Evolutionary conservation across 2,329 filamentous ascomycete species (phyloP).

Genomic region (Esteya vermicola): DNA sequence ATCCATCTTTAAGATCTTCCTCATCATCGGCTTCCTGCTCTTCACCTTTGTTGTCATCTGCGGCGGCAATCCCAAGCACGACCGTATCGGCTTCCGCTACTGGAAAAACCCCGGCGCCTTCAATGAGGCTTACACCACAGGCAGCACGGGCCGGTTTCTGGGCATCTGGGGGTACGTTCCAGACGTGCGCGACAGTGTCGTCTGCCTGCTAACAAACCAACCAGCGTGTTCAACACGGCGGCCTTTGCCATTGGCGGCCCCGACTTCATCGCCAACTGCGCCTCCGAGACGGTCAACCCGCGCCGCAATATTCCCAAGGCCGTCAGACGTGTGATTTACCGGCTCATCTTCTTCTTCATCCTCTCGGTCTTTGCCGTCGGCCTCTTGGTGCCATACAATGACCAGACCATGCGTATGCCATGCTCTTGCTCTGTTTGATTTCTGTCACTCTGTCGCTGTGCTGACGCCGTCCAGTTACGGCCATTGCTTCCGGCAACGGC

Average conservation of each 20-base stretch:
- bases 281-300: constrained; percentile 11
- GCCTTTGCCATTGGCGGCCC: constrained; percentile 27
- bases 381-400: constrained; percentile 14
- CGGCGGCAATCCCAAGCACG: constrained; percentile 26
- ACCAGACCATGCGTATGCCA: constrained; percentile 6
- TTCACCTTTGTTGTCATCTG: constrained; percentile 29
- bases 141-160: constrained; percentile 42
- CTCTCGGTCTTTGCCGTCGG: constrained; percentile 17
- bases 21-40: constrained; percentile 17
- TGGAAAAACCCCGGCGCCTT: constrained; percentile 36
- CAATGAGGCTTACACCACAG: constrained; percentile 32
- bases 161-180: constrained; percentile 32
- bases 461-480: not conserved
- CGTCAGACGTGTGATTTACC: constrained; percentile 10
- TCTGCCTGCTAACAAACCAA: not conserved
- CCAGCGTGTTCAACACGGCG: constrained; percentile 13
- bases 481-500: not conserved
- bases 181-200: not conserved
- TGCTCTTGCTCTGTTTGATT: not conserved
- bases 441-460: not conserved
- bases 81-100: constrained; percentile 19
- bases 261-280: constrained; percentile 30
- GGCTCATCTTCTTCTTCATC: constrained; percentile 14
- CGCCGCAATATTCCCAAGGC: constrained; percentile 10
- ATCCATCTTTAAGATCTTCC: constrained; percentile 23